A percentile compares a stretch with the other conserved stretches of the same genome.
Evolutionary conservation across 495 filamentous ascomycete species (phyloP).

Genomic region (Penicillium malachiteum): DNA sequence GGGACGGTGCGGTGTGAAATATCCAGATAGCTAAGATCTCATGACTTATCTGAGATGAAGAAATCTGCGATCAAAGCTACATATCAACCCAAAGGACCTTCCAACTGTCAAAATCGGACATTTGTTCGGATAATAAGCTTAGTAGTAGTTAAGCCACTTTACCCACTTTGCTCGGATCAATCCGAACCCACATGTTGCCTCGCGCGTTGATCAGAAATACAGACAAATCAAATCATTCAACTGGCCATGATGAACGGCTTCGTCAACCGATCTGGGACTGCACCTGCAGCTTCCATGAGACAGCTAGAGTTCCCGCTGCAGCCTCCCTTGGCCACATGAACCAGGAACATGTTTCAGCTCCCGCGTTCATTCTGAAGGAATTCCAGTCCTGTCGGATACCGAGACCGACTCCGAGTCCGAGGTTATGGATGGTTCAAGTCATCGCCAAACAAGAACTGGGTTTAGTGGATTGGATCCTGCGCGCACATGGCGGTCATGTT

Average conservation of each 20-base stretch:
- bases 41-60: not conserved
- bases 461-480: conserved; percentile 6
- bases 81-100: not conserved
- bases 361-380: not conserved
- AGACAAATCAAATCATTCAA: conserved; percentile 10
- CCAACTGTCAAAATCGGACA: not conserved
- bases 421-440: not conserved
- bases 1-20: not conserved
- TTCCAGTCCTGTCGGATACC: not conserved
- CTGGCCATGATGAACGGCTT: not conserved
- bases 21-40: not conserved
- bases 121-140: not conserved
- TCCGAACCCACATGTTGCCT: not conserved
- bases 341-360: not conserved
- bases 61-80: not conserved
- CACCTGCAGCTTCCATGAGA: not conserved
- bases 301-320: not conserved
- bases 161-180: not conserved
- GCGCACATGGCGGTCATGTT: conserved; percentile 3
- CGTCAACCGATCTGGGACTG: not conserved
- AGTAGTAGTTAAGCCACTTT: not conserved
- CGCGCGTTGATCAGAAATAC: not conserved
- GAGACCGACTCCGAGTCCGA: conserved; percentile 29
- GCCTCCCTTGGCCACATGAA: not conserved
- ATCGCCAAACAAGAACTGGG: not conserved